Percentiles rank a stretch among this genome's conserved stretches.
These are phyloP conservation scores for Malus sylvestris DNA, from an alignment of 306 rosid genomes.

Conservation along the genomic window DNA sequence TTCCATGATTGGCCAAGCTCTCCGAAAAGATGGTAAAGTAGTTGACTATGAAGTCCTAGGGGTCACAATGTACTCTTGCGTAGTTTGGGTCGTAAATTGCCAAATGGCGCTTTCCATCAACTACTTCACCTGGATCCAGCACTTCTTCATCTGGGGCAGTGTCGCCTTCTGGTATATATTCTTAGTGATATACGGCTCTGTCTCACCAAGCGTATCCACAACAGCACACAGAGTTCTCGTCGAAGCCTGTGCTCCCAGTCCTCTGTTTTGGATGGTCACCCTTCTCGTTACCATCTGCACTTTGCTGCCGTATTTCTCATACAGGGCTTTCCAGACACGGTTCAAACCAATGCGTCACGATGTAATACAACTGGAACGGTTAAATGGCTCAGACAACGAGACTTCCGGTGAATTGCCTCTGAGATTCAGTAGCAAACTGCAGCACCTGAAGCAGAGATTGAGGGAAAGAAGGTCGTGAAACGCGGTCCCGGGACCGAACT, in stretches of 20 bases:
- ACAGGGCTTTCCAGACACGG: conserved; percentile 69
- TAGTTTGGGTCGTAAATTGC: conserved; percentile 81
- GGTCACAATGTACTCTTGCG: conserved; percentile 66
- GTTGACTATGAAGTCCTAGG: conserved; percentile 64
- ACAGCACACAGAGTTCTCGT: conserved; percentile 72
- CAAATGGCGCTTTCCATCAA: conserved; percentile 84
- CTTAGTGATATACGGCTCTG: conserved; percentile 51
- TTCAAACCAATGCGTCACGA: conserved; percentile 76
- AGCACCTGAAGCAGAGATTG: conserved; percentile 41
- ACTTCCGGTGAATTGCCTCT: conserved; percentile 32
- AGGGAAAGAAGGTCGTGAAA: conserved; percentile 41
- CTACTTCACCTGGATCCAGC: conserved; percentile 96
- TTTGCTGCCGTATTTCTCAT: conserved; percentile 63
- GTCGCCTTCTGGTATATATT: conserved; percentile 66
- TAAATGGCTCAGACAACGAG: conserved; percentile 28
- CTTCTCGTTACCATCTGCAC: conserved; percentile 49
- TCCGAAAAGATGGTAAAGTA: conserved; percentile 58
- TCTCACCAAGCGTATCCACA: conserved; percentile 52
- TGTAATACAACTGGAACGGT: conserved; percentile 49
- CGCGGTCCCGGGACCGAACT: not conserved
- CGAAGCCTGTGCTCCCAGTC: conserved; percentile 73
- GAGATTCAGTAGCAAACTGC: conserved; percentile 30
- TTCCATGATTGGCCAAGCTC: conserved; percentile 47
- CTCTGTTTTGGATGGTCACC: conserved; percentile 63
- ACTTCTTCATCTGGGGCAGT: conserved; percentile 86